Evolutionary conservation across 2,329 filamentous ascomycete species (phyloP), one percentile per base, ranked within the genome.

Genomic region (Colletotrichum tamarilloi): DNA sequence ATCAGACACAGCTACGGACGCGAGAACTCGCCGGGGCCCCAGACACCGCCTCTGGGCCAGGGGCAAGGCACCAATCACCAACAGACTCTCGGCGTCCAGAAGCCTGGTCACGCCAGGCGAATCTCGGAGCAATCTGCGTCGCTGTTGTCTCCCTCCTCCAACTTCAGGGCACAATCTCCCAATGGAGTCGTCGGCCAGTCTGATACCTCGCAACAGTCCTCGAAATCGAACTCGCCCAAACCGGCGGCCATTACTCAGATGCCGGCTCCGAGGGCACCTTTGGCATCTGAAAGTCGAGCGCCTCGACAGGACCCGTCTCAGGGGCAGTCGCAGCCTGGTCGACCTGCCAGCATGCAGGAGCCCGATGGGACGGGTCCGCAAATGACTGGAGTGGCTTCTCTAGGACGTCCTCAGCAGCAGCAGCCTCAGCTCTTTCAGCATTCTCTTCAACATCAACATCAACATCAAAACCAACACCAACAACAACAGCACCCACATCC

Each of bases 61-160:
- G 19, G 24, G 28, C 22, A 60, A 26, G 16, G 24, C 14, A n/a
- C 22, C 14, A 71, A 55, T 14, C 12, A 53, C 38, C 55, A 71
- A 16, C 55, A 71, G 16, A 42, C 56, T 16, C 46, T 71, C 7
- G 55, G 28, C 52, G 62, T 42, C 8, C 71, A 62, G n/a, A 52
- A 49, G 24, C 8, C 32, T 22, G 49, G 42, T 19, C 24, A 28
- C 26, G 9, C 19, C 11, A 49, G 35, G 16, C 55, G 30, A 62
- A 11, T 38, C 24, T 57, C 28, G n/a, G 60, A 49, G 24, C 67
- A 62, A n/a, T 46, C 67, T 57, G 46, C 56, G 12, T 49, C 67
- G 11, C 30, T 42, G 19, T 28, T 56, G n/a, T 53, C 38, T 14
- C 38, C 38, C 12, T 38, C 65, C 12, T 38, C 65, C 12, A 53